Evolutionary conservation across 1,139 yeast species (phyloP).

Genomic region (Candida smagusa): DNA sequence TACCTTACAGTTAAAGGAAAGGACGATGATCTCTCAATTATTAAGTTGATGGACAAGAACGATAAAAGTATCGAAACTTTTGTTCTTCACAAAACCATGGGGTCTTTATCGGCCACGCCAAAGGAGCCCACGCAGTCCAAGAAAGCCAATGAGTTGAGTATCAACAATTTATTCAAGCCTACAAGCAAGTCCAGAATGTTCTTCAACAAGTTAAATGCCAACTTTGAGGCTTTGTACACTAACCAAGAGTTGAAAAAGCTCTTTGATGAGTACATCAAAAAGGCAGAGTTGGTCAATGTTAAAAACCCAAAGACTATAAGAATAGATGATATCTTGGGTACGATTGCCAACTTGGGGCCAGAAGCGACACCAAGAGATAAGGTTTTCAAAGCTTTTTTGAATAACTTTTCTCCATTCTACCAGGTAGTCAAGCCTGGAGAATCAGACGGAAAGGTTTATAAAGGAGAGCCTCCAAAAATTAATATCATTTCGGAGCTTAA

Average conservation of each 20-base stretch:
- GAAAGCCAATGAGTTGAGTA: constrained; percentile 27
- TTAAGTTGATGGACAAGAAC: constrained; percentile 43
- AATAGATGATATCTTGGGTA: constrained; percentile 46
- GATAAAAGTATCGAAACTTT: constrained; percentile 55
- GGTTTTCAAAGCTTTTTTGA: constrained; percentile 46
- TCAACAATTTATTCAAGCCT: constrained; percentile 52
- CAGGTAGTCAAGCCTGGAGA: constrained; percentile 51
- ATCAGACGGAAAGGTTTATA: constrained; percentile 36
- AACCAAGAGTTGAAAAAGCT: constrained; percentile 51
- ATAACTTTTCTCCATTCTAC: constrained; percentile 57
- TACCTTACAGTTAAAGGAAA: constrained; percentile 70
- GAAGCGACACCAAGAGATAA: constrained; percentile 48
- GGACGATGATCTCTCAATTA: constrained; percentile 66
- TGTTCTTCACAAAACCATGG: constrained; percentile 56
- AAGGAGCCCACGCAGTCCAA: constrained; percentile 19
- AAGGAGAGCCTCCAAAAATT: constrained; percentile 70
- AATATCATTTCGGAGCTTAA: constrained; percentile 69
- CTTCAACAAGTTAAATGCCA: constrained; percentile 42
- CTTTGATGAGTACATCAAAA: constrained; percentile 54
- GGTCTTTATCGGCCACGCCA: constrained; percentile 14
- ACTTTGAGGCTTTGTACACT: constrained; percentile 44
- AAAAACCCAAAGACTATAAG: constrained; percentile 48
- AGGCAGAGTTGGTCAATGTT: constrained; percentile 43
- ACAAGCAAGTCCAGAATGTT: constrained; percentile 47
- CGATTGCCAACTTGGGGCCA: constrained; percentile 22